Base-by-base conservation (phyloP, 345 rosid species). In the Hypericum androsaemum region DNA sequence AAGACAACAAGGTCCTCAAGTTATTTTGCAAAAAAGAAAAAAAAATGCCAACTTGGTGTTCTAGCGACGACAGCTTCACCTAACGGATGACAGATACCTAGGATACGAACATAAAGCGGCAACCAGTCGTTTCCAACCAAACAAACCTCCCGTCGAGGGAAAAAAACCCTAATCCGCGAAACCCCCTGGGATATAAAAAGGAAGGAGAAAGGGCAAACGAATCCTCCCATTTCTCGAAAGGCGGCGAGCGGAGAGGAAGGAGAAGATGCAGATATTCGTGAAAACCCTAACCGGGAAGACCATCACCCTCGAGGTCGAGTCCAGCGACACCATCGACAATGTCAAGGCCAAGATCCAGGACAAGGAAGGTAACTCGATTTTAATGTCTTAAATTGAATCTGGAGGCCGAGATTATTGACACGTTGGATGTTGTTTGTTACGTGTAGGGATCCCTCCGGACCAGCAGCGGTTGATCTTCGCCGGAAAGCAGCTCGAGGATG, bases 401-500 rank as follows among this genome's bases (percentile, higher is more conserved):
- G 9, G 15, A 32, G 10, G 50, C 14, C 12, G 36, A 13, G 22
- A 46, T 17, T 46, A 13, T 12, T 47, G 10, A 42, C 44, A 28
- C 17, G 17, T 9, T 10, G 9, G 14, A 9, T 35, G 48, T 62
- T 39, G 32, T 22, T 50, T 17, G 10, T 16, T 37, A n/a, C n/a
- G n/a, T n/a, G n/a, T n/a, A 83, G 94, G 95, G 13, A 86, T 87
- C 38, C 96, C 96, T 14, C 96, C 96, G 69, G 96, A 87, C 35
- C 96, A 87, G 74, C 96, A 87, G 72, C 63, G 96, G 15, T 69
- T 87, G 57, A 87, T 87, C 65, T 87, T 87, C 58, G 96, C 96
- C 15, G 96, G 94, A 1, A 87, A 87, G 68, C 96, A 87, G 75
- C 96, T 87, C 41, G 96, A 87, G 49, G 96, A 87, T 68, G 96